Conservation (phyloP, 2,329 filamentous ascomycete genomes). For the Phialophora chinensis region DNA sequence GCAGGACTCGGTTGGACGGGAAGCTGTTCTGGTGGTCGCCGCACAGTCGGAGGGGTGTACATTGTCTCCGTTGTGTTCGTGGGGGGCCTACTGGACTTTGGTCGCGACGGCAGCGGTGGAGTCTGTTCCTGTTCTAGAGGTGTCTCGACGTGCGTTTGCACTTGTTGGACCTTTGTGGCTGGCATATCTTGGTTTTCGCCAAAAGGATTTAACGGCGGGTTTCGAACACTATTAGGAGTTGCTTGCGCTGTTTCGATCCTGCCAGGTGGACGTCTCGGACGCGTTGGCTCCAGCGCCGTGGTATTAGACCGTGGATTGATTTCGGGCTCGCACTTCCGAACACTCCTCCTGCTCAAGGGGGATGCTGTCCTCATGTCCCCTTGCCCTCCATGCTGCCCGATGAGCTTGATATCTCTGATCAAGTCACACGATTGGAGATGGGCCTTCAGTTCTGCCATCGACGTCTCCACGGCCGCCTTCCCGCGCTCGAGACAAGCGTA, state of each 20-base stretch:
- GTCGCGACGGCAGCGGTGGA: not conserved
- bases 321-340: not conserved
- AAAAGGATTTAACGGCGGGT: not conserved
- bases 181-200: not conserved
- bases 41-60: not conserved
- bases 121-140: not conserved
- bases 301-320: not conserved
- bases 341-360: not conserved
- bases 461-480: slow-evolving; percentile 12
- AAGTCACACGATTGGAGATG: slow-evolving; percentile 14
- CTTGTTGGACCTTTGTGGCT: not conserved
- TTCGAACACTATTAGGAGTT: not conserved
- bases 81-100: not conserved
- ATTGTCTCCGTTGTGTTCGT: not conserved
- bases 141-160: not conserved
- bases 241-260: not conserved
- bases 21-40: slow-evolving; percentile 4
- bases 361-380: not conserved
- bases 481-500: slow-evolving; percentile 19
- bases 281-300: not conserved
- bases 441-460: slow-evolving; percentile 1
- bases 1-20: not conserved
- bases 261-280: slow-evolving; percentile 1
- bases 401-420: slow-evolving; percentile 15
- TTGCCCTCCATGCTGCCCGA: not conserved